phyloP scores from a whole-genome alignment of 1,284 basidiomycete species.

The Rhodotorula sp. region DNA sequence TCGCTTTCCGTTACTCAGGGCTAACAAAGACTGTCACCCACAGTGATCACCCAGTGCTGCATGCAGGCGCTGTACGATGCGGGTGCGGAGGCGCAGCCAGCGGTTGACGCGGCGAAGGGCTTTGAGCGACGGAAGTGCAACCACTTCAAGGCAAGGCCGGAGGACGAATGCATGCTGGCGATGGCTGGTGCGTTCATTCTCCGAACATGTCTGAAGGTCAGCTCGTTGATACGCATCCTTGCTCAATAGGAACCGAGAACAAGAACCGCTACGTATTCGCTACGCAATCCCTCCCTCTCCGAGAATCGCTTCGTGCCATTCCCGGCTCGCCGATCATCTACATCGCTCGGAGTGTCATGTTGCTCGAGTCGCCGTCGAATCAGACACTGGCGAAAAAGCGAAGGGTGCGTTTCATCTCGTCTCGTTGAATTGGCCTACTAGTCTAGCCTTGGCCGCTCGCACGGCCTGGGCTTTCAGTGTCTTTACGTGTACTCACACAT shows the following conservation, averaged over 20 bases:
- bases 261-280: conserved; percentile 87
- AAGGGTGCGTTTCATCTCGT: conserved; percentile 53
- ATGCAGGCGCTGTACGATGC: conserved; percentile 84
- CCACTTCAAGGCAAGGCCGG: conserved; percentile 67
- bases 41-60: conserved; percentile 96
- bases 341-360: conserved; percentile 82
- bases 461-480: too few relatives aligned
- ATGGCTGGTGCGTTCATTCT: conserved; percentile 65
- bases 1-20: too few relatives aligned
- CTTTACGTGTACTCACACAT: neutral
- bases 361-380: conserved; percentile 80
- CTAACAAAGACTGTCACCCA: neutral
- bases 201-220: neutral
- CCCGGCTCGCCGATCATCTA: conserved; percentile 84
- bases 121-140: conserved; percentile 95
- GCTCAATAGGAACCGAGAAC: conserved; percentile 69
- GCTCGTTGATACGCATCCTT: neutral
- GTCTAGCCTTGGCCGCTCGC: neutral
- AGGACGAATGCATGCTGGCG: conserved; percentile 76
- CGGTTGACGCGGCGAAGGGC: conserved; percentile 82
- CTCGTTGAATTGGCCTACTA: neutral
- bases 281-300: conserved; percentile 69
- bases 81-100: conserved; percentile 66
- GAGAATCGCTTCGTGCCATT: conserved; percentile 63
- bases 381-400: conserved; percentile 69